Evolutionary conservation across 2,329 filamentous ascomycete species (phyloP), one percentile per base, ranked within the genome.

Genomic region (Aspergillus ibericus): DNA sequence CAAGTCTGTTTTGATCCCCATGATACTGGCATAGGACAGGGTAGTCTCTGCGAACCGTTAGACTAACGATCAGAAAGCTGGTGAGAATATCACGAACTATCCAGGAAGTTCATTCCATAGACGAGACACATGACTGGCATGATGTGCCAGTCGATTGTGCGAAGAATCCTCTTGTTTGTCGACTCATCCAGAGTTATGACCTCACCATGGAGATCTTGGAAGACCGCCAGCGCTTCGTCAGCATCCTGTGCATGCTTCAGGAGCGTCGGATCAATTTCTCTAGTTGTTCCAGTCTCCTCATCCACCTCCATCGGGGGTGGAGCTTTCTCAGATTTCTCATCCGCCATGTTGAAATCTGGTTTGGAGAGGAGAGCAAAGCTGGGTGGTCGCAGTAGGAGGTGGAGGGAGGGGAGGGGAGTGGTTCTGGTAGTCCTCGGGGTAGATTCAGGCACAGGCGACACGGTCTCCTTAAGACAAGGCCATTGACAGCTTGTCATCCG

Each of bases 81-180:
- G 5, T 9, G 18, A 7, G n/a, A 16, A 13, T 8, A 20, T 5
- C 18, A 44, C 51, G 32, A 72, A 78, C 75, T 81, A 61, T 81
- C 83, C 6, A 87, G 73, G 67, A 80, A 86, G 63, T 86, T 84
- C 66, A 86, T 75, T 1, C 82, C 82, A 63, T 87, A 86, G 4
- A 86, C 77, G 29, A 83, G 66, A 58, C 83, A 86, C 66, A 87
- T 77, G 62, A 86, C 73, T 0, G 84, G 85, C 80, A 87, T 84
- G 62, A 86, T 72, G 67, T 85, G 82, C 80, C 78, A 82, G 70
- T 89, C 87, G 59, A 89, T 88, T 54, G 78, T 83, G 16, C 79
- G 74, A n/a, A 88, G 67, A 15, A 89, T 68, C n/a, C 83, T 75
- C 62, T 80, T 83, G 63, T 85, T 86, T 22, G 83, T 85, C 48